These are phyloP conservation scores for Phytopythium vexans DNA, from an alignment of 352 stramenopile genomes.

Conservation along the genomic window DNA sequence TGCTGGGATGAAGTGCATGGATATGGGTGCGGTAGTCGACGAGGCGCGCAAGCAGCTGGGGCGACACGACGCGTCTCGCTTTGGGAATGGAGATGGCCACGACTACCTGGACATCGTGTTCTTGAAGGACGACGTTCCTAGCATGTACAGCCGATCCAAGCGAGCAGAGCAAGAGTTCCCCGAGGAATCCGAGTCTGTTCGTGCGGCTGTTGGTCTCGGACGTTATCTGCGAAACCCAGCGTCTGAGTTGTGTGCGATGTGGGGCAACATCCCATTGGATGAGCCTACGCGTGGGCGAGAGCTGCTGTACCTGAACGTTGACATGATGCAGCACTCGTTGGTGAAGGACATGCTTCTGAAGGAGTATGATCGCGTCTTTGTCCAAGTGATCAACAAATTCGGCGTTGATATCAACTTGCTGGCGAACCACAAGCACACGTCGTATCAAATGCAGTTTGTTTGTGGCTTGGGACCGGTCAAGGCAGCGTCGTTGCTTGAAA, in stretches of 20 bases:
- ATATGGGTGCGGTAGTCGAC: conserved; percentile 87
- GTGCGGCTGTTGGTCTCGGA: conserved; percentile 70
- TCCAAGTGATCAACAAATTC: conserved; percentile 85
- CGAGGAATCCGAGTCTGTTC: conserved; percentile 78
- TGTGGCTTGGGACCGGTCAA: conserved; percentile 83
- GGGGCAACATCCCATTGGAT: conserved; percentile 77
- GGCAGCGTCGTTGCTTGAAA: conserved; percentile 73
- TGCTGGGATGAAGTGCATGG: conserved; percentile 88
- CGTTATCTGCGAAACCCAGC: conserved; percentile 83
- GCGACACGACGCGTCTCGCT: conserved; percentile 62
- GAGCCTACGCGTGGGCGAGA: conserved; percentile 78
- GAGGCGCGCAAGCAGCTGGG: conserved; percentile 73
- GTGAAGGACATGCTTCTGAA: conserved; percentile 83
- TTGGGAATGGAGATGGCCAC: conserved; percentile 70
- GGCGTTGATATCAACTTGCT: conserved; percentile 87
- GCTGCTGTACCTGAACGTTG: conserved; percentile 82
- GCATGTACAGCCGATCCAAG: conserved; percentile 87
- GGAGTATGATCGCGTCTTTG: conserved; percentile 86
- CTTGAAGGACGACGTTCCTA: conserved; percentile 85
- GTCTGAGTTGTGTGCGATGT: conserved; percentile 84
- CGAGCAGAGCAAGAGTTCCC: conserved; percentile 81
- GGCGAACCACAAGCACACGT: conserved; percentile 87
- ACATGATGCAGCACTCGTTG: conserved; percentile 83
- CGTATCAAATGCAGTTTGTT: conserved; percentile 87
- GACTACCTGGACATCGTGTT: conserved; percentile 88